Percentiles rank a stretch among this genome's conserved stretches.
phyloP scores from a whole-genome alignment of 176 grass and related monocot genomes.

The Aegilops longissima region DNA sequence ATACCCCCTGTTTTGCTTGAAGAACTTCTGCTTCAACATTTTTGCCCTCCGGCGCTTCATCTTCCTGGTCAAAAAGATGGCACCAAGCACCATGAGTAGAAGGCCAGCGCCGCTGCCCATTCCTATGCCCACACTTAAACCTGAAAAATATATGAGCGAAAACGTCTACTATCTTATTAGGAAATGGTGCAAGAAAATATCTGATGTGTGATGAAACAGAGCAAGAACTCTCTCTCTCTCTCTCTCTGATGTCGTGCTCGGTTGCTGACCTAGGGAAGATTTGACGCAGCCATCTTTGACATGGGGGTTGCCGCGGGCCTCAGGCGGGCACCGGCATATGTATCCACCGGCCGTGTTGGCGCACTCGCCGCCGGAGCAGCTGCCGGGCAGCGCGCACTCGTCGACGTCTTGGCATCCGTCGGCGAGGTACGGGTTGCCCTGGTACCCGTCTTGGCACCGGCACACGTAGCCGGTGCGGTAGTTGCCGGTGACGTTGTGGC shows the following conservation, averaged over 20 bases:
- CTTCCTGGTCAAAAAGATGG: fast-evolving
- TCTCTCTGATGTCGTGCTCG: no score
- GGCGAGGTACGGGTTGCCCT: not conserved
- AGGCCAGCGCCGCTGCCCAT: not conserved
- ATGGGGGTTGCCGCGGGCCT: not conserved
- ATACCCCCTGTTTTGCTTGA: not conserved
- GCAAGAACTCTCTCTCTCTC: not conserved
- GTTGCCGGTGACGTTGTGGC: not conserved
- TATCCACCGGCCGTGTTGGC: not conserved
- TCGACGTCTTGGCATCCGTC: not conserved
- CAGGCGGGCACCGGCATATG: not conserved
- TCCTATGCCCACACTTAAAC: not conserved
- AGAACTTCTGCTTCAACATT: not conserved
- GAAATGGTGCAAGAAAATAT: no score
- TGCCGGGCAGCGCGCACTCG: not conserved
- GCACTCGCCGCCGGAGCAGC: not conserved
- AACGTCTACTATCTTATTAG: not conserved
- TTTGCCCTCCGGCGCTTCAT: not conserved
- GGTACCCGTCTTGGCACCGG: not conserved
- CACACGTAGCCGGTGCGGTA: not conserved
- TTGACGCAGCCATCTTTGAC: not conserved
- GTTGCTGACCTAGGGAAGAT: not conserved
- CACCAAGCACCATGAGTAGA: not conserved
- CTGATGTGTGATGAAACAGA: not conserved
- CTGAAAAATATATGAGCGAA: not conserved